Evolutionary conservation across 495 filamentous ascomycete species (phyloP).

Genomic region (Hyaloscypha finlandica): DNA sequence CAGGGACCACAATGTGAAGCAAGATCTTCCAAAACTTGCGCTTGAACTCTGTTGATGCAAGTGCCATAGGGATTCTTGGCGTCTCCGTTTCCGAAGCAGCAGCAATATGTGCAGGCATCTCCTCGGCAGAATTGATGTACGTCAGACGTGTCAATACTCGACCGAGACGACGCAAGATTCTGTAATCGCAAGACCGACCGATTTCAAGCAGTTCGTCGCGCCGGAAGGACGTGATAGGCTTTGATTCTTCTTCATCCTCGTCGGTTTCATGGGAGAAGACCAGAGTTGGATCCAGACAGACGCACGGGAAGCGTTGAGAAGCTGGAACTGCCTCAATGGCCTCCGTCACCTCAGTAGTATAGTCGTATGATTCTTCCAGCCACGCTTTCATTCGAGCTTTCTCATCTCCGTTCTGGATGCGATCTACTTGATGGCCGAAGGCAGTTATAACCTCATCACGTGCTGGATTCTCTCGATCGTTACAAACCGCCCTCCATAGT

Average conservation of each 20-base stretch:
- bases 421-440: constrained; percentile 40
- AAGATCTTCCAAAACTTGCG: constrained; percentile 46
- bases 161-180: constrained; percentile 43
- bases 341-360: constrained; percentile 39
- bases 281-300: constrained; percentile 49
- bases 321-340: constrained; percentile 46
- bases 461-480: constrained; percentile 40
- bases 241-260: constrained; percentile 24
- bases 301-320: constrained; percentile 49
- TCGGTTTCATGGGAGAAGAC: constrained; percentile 30
- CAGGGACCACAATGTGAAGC: constrained; percentile 45
- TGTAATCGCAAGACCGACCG: constrained; percentile 45
- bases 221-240: constrained; percentile 33
- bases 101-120: constrained; percentile 45
- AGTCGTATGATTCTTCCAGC: constrained; percentile 51
- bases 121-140: constrained; percentile 39
- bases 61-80: constrained; percentile 41
- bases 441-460: constrained; percentile 41
- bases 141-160: constrained; percentile 45
- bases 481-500: constrained; percentile 49
- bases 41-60: constrained; percentile 35
- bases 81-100: constrained; percentile 30
- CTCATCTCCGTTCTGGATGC: constrained; percentile 32
- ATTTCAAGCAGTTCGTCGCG: constrained; percentile 49
- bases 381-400: constrained; percentile 43